phyloP scores from a whole-genome alignment of 306 rosid species.

The Rubus parviflorus region DNA sequence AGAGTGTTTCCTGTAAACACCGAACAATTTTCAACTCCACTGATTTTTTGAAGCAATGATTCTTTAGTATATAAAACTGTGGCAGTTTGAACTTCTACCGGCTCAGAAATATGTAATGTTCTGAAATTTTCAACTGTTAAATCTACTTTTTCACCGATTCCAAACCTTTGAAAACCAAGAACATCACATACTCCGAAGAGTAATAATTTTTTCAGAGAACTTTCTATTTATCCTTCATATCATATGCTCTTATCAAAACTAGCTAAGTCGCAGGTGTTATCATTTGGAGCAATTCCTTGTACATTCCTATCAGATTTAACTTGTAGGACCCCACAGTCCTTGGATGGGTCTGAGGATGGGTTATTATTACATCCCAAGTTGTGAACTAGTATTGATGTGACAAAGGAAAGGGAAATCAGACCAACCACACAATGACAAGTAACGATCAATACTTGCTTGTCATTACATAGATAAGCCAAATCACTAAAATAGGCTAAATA shows the following conservation, averaged over 20 bases:
- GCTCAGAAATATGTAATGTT: no score
- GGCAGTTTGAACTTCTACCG: background rate
- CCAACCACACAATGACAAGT: background rate
- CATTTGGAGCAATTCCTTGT: background rate
- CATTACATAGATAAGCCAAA: background rate
- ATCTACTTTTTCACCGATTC: background rate
- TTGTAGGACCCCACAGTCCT: background rate
- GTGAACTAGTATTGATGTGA: background rate
- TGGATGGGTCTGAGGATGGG: background rate
- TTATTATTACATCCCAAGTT: background rate
- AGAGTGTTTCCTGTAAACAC: background rate
- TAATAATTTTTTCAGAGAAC: background rate
- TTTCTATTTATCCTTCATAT: background rate
- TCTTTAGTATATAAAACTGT: background rate
- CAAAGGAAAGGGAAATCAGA: background rate
- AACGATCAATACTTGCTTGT: background rate
- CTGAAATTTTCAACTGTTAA: background rate
- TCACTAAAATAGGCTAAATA: background rate
- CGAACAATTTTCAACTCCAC: background rate
- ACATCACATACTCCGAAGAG: background rate
- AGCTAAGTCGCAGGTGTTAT: background rate
- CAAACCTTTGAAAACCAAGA: background rate
- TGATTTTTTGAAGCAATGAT: background rate
- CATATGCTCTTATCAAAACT: background rate
- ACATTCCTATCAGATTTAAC: background rate